These are phyloP conservation scores for Emmonsia crescens DNA, from an alignment of 2,329 filamentous ascomycete genomes.

Conservation along the genomic window DNA sequence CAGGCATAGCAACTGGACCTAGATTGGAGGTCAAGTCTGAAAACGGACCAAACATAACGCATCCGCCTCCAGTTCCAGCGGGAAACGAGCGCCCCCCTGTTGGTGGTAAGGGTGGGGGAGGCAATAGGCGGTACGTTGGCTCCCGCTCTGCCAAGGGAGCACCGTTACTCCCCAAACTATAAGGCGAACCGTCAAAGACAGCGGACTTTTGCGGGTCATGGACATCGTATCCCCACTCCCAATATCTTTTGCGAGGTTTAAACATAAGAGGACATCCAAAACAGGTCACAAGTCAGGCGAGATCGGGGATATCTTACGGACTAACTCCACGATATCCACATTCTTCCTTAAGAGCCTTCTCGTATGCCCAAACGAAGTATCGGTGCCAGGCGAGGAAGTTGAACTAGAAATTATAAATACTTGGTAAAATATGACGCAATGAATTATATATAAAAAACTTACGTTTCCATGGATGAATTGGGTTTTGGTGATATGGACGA, in stretches of 20 bases:
- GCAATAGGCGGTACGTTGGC: background rate
- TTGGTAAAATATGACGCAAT: background rate
- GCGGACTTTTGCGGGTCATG: conserved; percentile 14
- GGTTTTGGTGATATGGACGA: conserved; percentile 13
- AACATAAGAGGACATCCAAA: background rate
- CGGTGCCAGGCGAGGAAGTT: conserved; percentile 29
- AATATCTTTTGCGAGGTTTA: conserved; percentile 15
- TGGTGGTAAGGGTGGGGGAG: conserved; percentile 14
- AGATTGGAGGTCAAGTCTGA: conserved; percentile 29
- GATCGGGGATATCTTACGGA: background rate
- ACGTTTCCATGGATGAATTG: conserved; percentile 12
- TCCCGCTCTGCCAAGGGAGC: conserved; percentile 4
- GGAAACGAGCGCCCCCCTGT: conserved; percentile 15
- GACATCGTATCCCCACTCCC: conserved; percentile 20
- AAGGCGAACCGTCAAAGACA: conserved; percentile 20
- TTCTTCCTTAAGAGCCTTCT: conserved; percentile 29
- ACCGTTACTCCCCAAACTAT: conserved; percentile 22
- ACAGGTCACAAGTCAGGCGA: background rate
- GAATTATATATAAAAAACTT: background rate
- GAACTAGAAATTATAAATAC: background rate
- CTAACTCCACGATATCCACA: conserved; percentile 29
- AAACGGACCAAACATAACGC: conserved; percentile 21
- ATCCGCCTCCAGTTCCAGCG: conserved; percentile 20
- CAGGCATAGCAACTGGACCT: conserved; percentile 16
- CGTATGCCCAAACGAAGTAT: conserved; percentile 27